Percentiles rank a stretch among this genome's conserved stretches.
phyloP scores from a whole-genome alignment of 768 basidiomycete genomes.

The Suillus brevipes region DNA sequence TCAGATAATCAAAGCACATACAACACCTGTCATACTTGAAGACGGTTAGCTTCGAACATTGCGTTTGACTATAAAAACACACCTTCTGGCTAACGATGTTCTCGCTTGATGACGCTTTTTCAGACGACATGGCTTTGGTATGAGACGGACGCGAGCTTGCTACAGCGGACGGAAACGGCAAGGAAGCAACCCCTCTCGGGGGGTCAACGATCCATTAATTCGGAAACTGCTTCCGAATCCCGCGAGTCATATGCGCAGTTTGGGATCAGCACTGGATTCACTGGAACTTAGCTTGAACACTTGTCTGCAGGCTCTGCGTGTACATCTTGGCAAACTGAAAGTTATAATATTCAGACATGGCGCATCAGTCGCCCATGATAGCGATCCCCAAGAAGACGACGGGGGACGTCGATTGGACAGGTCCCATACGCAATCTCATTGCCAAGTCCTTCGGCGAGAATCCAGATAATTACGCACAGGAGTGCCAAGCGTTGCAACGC shows the following conservation, averaged over 20 bases:
- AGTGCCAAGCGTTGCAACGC: conserved; percentile 82
- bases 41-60: not conserved
- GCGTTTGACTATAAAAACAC: conserved; percentile 4
- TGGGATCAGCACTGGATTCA: not conserved
- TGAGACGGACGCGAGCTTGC: conserved; percentile 1
- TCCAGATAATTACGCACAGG: conserved; percentile 84
- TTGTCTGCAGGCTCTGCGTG: not conserved
- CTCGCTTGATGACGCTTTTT: conserved; percentile 79
- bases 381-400: conserved; percentile 94
- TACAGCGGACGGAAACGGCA: not conserved
- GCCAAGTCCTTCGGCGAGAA: conserved; percentile 91
- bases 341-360: conserved; percentile 42
- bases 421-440: conserved; percentile 82
- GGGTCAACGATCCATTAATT: not conserved
- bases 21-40: conserved; percentile 81
- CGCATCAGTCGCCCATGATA: conserved; percentile 84
- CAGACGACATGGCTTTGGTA: conserved; percentile 38
- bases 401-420: conserved; percentile 95
- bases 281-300: no score
- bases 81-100: conserved; percentile 91
- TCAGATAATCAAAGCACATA: conserved; percentile 44
- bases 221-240: not conserved
- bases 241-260: conserved; percentile 12
- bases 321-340: not conserved
- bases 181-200: not conserved